Evolutionary conservation across 2,329 filamentous ascomycete genomes (phyloP).

Genomic region (Ceratocystis lukuohia): DNA sequence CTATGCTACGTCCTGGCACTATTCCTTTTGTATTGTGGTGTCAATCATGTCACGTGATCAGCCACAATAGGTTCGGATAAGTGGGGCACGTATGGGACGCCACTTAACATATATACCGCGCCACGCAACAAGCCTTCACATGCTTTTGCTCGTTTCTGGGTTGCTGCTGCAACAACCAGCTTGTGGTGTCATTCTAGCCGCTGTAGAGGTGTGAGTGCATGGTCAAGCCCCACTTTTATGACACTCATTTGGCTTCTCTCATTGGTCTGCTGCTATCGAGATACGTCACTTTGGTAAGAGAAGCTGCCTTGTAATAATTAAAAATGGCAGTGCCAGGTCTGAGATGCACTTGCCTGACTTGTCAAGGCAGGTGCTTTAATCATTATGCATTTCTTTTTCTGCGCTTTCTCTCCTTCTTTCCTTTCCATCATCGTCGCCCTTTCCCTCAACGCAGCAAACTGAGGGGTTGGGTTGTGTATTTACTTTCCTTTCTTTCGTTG

Average conservation of each 20-base stretch:
- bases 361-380: too few relatives aligned
- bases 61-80: too few relatives aligned
- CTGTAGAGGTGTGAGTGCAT: background rate
- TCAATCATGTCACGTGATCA: too few relatives aligned
- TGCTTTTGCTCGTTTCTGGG: background rate
- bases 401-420: background rate
- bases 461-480: background rate
- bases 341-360: too few relatives aligned
- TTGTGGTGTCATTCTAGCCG: background rate
- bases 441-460: background rate
- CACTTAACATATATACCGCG: too few relatives aligned
- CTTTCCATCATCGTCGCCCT: background rate
- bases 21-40: too few relatives aligned
- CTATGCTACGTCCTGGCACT: too few relatives aligned
- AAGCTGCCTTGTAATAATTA: background rate
- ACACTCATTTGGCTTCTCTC: background rate
- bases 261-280: background rate
- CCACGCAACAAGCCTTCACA: too few relatives aligned
- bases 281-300: slow-evolving; percentile 4
- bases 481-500: background rate
- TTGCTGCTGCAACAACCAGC: background rate
- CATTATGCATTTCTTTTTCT: background rate
- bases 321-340: too few relatives aligned
- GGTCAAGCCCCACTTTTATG: background rate
- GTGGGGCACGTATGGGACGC: too few relatives aligned